A percentile compares a stretch with the other conserved stretches of the same genome.
phyloP scores from a whole-genome alignment of 2,329 filamentous ascomycete genomes.

The Blumeria hordei region DNA sequence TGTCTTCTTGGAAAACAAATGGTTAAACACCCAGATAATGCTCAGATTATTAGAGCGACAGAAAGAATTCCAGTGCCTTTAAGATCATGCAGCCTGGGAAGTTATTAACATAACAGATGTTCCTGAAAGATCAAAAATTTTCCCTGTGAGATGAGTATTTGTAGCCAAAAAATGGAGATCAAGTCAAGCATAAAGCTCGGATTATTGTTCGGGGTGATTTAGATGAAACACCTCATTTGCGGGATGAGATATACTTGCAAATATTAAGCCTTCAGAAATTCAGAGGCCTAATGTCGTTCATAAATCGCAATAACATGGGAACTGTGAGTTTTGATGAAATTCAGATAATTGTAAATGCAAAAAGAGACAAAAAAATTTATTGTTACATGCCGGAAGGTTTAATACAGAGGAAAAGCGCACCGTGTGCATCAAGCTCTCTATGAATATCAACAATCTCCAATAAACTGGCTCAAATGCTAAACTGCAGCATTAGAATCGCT shows the following conservation, averaged over 20 bases:
- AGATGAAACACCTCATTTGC: background rate
- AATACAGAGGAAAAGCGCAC: background rate
- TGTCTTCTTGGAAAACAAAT: background rate
- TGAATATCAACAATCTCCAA: background rate
- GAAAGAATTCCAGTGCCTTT: background rate
- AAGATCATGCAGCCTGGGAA: background rate
- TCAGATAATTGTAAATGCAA: background rate
- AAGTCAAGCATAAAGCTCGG: background rate
- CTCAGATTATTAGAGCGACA: background rate
- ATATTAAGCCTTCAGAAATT: background rate
- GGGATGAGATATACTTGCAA: background rate
- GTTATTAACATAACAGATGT: background rate
- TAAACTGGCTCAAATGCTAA: background rate
- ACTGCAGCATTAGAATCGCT: background rate
- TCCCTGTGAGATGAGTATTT: background rate
- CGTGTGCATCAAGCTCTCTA: background rate
- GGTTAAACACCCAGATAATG: background rate
- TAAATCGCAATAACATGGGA: background rate
- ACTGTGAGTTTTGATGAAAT: background rate
- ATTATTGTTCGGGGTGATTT: background rate
- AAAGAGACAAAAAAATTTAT: background rate
- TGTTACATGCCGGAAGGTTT: background rate
- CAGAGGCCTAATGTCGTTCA: background rate
- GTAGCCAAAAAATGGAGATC: background rate
- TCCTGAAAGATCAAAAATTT: background rate